Evolutionary conservation across 192 early-diverging fungal species (phyloP).

Genomic region (Backusella sp.): DNA sequence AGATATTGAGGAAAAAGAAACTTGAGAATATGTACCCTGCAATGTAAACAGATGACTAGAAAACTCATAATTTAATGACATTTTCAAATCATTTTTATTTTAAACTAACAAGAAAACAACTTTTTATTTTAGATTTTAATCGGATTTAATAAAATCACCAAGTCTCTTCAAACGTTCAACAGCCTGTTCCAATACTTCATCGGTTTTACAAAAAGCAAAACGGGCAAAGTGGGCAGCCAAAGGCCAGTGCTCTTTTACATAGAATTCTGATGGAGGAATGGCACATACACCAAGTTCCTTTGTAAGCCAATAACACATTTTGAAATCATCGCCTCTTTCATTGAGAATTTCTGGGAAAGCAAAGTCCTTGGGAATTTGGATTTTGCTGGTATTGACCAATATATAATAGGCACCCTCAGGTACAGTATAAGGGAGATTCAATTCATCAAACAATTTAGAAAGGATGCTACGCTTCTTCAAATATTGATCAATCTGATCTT

Average conservation of each 20-base stretch:
- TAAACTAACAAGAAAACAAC: conserved; percentile 1
- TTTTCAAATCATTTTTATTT: neutral
- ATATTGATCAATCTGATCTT: conserved; percentile 67
- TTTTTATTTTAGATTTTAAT: neutral
- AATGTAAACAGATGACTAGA: neutral
- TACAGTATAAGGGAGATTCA: conserved; percentile 74
- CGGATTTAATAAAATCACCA: conserved; percentile 46
- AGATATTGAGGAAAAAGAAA: neutral
- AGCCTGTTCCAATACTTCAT: conserved; percentile 76
- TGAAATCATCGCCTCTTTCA: conserved; percentile 69
- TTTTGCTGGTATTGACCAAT: conserved; percentile 72
- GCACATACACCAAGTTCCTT: conserved; percentile 87
- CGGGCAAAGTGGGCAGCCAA: conserved; percentile 76
- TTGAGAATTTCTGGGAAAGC: conserved; percentile 53
- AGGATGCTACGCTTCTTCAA: conserved; percentile 71
- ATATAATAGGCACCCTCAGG: conserved; percentile 95
- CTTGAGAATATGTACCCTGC: neutral
- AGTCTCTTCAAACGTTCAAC: conserved; percentile 63
- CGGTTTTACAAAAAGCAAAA: conserved; percentile 94
- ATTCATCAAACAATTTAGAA: conserved; percentile 60
- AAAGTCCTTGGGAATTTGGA: conserved; percentile 65
- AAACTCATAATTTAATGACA: neutral
- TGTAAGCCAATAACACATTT: conserved; percentile 82
- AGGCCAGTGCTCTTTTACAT: conserved; percentile 61
- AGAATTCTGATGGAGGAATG: conserved; percentile 92